Base-by-base conservation (phyloP, 169 alveolate genomes). In the Toxoplasma gondii region DNA sequence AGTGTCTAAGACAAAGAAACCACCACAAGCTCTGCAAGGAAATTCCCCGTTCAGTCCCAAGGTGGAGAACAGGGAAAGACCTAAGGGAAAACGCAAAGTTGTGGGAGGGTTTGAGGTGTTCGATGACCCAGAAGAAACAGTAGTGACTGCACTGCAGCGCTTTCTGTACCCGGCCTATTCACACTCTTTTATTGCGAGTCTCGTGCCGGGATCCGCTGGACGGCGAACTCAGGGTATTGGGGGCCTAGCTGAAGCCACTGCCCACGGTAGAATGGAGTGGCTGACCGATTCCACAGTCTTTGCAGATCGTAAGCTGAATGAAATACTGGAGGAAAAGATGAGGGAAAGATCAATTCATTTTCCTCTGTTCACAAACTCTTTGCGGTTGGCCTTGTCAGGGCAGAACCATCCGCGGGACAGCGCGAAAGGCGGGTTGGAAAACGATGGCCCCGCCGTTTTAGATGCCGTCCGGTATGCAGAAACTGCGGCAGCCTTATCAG, bases 241-340 rank as follows among this genome's bases (percentile, higher is more conserved):
- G n/a, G 86, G 86, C 22, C 86, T 78, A 16, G 86, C 86, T 36
- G 86, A 78, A n/a, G 86, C 86, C 39, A 78, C 86, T 1, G 86
- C 10, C 12, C 49, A n/a, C 45, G 86, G 86, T n/a, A 78, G 45
- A 38, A n/a, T 38, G 86, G 86, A 78, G 45, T 78, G 86, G 86
- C 19, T 78, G 44, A 78, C 86, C 2, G 86, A 78, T n/a, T n/a
- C 45, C 86, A 78, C 86, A 4, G 45, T 78, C 22, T 78, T 78
- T 78, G 86, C 86, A n/a, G 86, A 78, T 78, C 49, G 49, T 36
- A 78, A 19, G 43, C 86, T 78, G 24, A 78, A 78, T 78, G 86
- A 78, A 38, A n/a, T 78, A 0, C 44, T 78, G n/a, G 86, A 78
- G 22, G 49, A 78, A 12, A n/a, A 78, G 22, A 64, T 64, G 74